These are phyloP conservation scores for Fusarium longipes DNA, from an alignment of 2,329 filamentous ascomycete genomes.

Conservation along the genomic window DNA sequence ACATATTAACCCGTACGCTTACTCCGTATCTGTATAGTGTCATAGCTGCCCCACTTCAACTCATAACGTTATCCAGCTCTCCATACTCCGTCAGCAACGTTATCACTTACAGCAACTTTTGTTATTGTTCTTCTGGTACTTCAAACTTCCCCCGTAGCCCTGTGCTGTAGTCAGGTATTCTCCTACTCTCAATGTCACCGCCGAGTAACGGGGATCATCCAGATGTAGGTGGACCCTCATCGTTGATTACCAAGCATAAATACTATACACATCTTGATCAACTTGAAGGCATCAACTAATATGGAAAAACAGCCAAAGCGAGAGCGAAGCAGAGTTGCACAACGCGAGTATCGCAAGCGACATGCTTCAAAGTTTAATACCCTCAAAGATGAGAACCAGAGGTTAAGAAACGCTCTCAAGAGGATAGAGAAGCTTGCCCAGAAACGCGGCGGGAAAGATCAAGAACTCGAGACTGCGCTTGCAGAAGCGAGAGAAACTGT, in stretches of 20 bases:
- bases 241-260: constrained; percentile 28
- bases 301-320: constrained; percentile 37
- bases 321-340: constrained; percentile 43
- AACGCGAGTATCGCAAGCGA: constrained; percentile 45
- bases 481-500: constrained; percentile 28
- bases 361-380: constrained; percentile 42
- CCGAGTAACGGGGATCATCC: constrained; percentile 18
- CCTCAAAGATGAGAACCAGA: constrained; percentile 44
- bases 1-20: not conserved
- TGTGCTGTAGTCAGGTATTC: not conserved
- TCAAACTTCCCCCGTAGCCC: not conserved
- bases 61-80: constrained; percentile 29
- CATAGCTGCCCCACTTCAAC: constrained; percentile 10
- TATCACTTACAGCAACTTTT: constrained; percentile 13
- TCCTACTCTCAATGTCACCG: constrained; percentile 27
- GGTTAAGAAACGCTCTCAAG: constrained; percentile 39
- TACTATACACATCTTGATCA: not conserved
- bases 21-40: not conserved
- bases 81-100: constrained; percentile 14
- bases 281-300: not conserved
- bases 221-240: constrained; percentile 31
- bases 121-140: not conserved
- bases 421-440: constrained; percentile 33
- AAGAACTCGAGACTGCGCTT: constrained; percentile 31
- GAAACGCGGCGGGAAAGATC: constrained; percentile 9